Evolutionary conservation across 495 filamentous ascomycete genomes (phyloP).

Genomic region (Penicillium herquei): DNA sequence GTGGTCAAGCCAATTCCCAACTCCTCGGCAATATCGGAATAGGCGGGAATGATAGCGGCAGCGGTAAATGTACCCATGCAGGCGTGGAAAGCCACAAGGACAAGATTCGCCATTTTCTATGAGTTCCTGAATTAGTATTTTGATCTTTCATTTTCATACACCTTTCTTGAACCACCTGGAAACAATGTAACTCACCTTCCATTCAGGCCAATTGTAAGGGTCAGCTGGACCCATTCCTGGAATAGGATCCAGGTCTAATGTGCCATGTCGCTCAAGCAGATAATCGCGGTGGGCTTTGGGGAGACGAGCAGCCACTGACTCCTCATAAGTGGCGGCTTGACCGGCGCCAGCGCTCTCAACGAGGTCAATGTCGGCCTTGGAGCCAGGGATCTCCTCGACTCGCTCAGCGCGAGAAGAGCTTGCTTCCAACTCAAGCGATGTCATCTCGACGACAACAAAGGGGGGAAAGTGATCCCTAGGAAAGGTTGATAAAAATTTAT

Average conservation of each 20-base stretch:
- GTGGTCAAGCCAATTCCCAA: constrained; percentile 37
- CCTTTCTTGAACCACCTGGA: background rate
- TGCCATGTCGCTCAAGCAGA: constrained; percentile 53
- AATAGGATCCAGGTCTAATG: constrained; percentile 52
- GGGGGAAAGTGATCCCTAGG: background rate
- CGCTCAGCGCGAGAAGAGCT: constrained; percentile 18
- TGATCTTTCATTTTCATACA: background rate
- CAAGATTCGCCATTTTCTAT: constrained; percentile 53
- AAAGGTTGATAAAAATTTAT: no score
- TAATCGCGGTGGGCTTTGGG: constrained; percentile 48
- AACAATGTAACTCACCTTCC: constrained; percentile 45
- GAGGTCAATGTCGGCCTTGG: constrained; percentile 32
- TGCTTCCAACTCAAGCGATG: constrained; percentile 22
- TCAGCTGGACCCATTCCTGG: constrained; percentile 50
- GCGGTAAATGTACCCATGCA: constrained; percentile 58
- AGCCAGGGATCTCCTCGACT: constrained; percentile 8
- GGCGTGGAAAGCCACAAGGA: constrained; percentile 55
- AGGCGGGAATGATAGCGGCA: constrained; percentile 52
- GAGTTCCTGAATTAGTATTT: constrained; percentile 9
- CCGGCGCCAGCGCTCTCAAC: constrained; percentile 33
- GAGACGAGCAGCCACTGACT: constrained; percentile 30
- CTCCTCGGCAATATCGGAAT: constrained; percentile 41
- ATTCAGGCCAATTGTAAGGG: constrained; percentile 56
- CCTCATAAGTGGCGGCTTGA: constrained; percentile 26
- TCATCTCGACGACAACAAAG: constrained; percentile 16